Base-by-base conservation (phyloP, 139 green algal species). In the Volvox reticuliferus region DNA sequence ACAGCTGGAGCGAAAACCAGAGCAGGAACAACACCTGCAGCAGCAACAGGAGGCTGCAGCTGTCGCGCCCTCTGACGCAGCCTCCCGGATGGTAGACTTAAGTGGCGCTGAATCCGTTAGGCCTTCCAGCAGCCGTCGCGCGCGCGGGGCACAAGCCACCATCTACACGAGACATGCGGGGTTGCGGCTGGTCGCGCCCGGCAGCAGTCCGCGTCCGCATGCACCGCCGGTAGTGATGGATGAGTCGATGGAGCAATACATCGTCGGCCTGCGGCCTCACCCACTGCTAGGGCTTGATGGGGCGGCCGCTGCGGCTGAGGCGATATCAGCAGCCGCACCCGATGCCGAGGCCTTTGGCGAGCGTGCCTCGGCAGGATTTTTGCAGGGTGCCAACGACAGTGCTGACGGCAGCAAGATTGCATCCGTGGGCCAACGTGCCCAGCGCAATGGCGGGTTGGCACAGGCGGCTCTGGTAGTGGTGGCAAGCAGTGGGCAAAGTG, bases 221-320 rank as follows among this genome's bases (percentile, higher is more conserved):
- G 22, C 32, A 32, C 86, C 75, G 18, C 50, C 26, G 28, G 85
- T 50, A 1, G 85, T 50, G 0, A 71, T 89, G 14, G 85, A 71
- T 6, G 69, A 21, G 12, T 89, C 85, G 18, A 18, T 82, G 69
- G 69, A 71, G n/a, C 85, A 30, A 6, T 89, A 82, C 85, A 14
- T 67, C 3, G 21, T 18, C 1, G n/a, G 26, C 12, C 37, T 82
- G 36, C 28, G 28, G 16, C 19, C 85, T 13, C 85, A 89, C n/a
- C 85, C 85, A 19, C 69, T 89, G 85, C 37, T 89, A 6, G 85
- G 85, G 0, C 17, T 32, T 0, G 85, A 89, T 21, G 44, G 50
- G 69, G 85, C 28, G 2, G 69, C 69, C 20, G 19, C 44, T 12
- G 44, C 1, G 6, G 36, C 85, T 16, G 85, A 69, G 71, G 71